These are phyloP conservation scores for Tricharina praecox DNA, from an alignment of 495 filamentous ascomycete genomes.

Conservation along the genomic window DNA sequence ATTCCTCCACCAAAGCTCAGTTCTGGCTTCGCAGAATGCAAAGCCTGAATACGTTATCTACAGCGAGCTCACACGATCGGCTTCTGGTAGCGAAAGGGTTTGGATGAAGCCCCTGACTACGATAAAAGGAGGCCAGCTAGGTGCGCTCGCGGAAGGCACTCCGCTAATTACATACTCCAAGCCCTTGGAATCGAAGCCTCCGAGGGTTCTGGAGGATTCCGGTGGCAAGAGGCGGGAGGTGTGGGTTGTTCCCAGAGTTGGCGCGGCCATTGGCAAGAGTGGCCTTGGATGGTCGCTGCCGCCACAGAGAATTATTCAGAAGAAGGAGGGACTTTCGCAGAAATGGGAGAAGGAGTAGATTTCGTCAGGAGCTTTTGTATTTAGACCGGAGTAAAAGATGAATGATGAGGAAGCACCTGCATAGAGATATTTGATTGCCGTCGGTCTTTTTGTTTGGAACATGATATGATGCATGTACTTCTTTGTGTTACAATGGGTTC, in stretches of 20 bases:
- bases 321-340: slow-evolving; percentile 34
- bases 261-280: slow-evolving; percentile 40
- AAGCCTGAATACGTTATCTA: slow-evolving; percentile 80
- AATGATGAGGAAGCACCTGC: too few species aligned
- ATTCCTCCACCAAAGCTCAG: slow-evolving; percentile 73
- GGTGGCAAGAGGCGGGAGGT: slow-evolving; percentile 48
- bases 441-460: too few species aligned
- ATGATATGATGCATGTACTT: too few species aligned
- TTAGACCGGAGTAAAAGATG: too few species aligned
- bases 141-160: slow-evolving; percentile 65
- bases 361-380: too few species aligned
- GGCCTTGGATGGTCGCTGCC: slow-evolving; percentile 70
- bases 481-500: too few species aligned
- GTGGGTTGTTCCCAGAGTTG: slow-evolving; percentile 64
- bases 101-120: slow-evolving; percentile 77
- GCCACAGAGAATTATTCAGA: slow-evolving; percentile 66
- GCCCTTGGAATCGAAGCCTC: slow-evolving; percentile 60
- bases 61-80: slow-evolving; percentile 51
- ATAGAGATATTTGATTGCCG: too few species aligned
- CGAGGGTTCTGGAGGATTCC: slow-evolving; percentile 28
- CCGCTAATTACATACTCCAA: slow-evolving; percentile 74
- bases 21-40: slow-evolving; percentile 52
- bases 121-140: slow-evolving; percentile 56
- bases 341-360: slow-evolving; percentile 5
- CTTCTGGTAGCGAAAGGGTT: slow-evolving; percentile 45